Base-by-base conservation (phyloP, 106 monocot genomes). In the Dendrobium catenatum region DNA sequence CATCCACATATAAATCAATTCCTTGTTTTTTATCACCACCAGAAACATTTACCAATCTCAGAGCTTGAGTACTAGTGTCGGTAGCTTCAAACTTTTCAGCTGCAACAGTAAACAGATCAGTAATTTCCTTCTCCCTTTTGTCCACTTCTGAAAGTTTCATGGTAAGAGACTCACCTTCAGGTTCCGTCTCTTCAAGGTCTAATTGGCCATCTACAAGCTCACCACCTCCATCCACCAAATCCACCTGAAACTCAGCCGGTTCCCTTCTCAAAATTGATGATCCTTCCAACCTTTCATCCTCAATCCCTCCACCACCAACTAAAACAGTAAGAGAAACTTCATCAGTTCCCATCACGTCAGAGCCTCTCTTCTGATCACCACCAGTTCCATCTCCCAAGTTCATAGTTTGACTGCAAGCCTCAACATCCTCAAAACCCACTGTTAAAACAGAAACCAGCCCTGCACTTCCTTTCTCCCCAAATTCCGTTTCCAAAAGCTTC, bases 251-350 rank as follows among this genome's bases (percentile, higher is more conserved):
- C 70, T 70, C 37, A 37, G 2, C 4, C 10, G 37, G 33, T 37
- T 70, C 37, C 13, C 37, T 70, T 27, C 16, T 37, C 13, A 70
- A 33, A 70, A 70, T 70, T 10, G 37, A 10, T 70, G 70, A 70
- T 70, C 70, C 33, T 70, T 70, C 70, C 70, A 70, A 70, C 27
- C 33, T 70, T 37, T 31, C 70, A 70, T 70, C 13, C 22, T 24
- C 26, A 66, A n/a, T 20, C 26, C 64, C 22, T 26, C 64, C 64
- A 20, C 64, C 22, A 66, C 64, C 64, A 66, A 24, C 22, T 26
- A 66, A 66, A 66, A 66, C 22, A 24, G 64, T 9, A 31, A 13
- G 4, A 70, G 27, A 33, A 70, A 10, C 33, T 27, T 70, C 10
- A 31, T 70, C 70, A 31, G 3, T 70, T 37, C 70, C 70, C 33